These are phyloP conservation scores for Podaxis rugospora DNA, from an alignment of 768 basidiomycete species.

Conservation along the genomic window DNA sequence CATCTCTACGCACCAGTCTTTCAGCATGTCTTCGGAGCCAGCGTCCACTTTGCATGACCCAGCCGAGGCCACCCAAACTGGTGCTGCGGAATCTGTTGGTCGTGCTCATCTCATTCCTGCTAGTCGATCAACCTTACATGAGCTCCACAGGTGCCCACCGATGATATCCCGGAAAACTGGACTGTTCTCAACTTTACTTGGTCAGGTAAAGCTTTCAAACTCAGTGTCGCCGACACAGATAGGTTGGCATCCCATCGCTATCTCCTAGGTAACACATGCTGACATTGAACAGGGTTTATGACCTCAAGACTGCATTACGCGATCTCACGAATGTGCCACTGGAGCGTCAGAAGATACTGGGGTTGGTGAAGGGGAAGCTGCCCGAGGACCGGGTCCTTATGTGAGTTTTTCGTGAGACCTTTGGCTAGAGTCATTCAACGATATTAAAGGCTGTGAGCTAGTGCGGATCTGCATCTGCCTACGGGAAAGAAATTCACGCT, in stretches of 20 bases:
- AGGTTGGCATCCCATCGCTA: conserved; percentile 37
- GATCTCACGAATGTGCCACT: conserved; percentile 74
- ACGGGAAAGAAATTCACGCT: conserved; percentile 77
- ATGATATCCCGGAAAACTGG: conserved; percentile 42
- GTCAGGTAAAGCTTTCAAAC: conserved; percentile 61
- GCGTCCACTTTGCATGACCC: not conserved
- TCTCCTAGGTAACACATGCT: not conserved
- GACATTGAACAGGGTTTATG: conserved; percentile 57
- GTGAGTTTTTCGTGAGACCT: conserved; percentile 31
- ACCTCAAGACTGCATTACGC: conserved; percentile 67
- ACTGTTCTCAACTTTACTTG: conserved; percentile 65
- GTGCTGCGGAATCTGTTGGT: not conserved
- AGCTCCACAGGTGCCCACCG: conserved; percentile 7
- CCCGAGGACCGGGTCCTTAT: conserved; percentile 72
- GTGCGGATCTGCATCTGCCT: conserved; percentile 53
- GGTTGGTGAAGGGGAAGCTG: conserved; percentile 78
- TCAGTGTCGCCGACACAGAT: conserved; percentile 75
- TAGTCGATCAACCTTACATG: not conserved
- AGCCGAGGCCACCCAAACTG: not conserved
- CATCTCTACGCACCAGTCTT: not conserved
- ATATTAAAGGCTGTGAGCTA: conserved; percentile 20
- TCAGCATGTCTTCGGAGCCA: not conserved
- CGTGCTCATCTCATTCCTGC: not conserved
- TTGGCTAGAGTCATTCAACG: not conserved
- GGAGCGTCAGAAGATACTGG: conserved; percentile 85